Evolutionary conservation across 2,329 filamentous ascomycete genomes (phyloP), one percentile per base, ranked within the genome.

Genomic region (Colletotrichum sublineola): DNA sequence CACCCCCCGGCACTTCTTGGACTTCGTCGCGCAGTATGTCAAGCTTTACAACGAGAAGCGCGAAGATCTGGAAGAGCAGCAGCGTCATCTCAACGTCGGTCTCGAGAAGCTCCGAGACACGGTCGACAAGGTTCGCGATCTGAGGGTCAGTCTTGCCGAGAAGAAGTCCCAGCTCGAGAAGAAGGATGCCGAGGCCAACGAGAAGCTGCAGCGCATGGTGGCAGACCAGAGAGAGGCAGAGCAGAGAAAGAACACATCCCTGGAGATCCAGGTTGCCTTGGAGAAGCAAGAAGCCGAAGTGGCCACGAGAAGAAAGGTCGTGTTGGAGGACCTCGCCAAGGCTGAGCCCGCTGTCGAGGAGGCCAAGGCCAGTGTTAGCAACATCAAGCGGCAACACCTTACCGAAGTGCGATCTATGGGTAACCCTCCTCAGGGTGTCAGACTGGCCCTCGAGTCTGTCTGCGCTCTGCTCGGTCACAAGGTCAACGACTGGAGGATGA

Each of bases 331-430:
- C 84, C 86, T 99, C 71, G 96, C 94, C 40, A 92, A 91, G 79
- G 96, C 96, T 18, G 96, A 98, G 80, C 96, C 96, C 11, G 96
- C 96, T 61, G 96, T 99, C 67, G 85, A 93, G 74, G 95, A 97
- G 82, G 96, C 96, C 61, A 94, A 96, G 85, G 94, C 95, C 81
- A 98, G 95, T 83, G 97, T 99, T 82, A 96, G 94, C 85, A 98
- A 97, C 86, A 99, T 99, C 86, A 99, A 98, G 86, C 91, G 93
- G 80, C 95, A 97, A 81, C 96, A 99, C 82, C 88, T 99, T 75
- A 98, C 95, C 15, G 96, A 99, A 90, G 96, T 99, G 63, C 91
- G 96, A 80, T 97, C 96, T 75, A 98, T 99, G 96, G 91, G 92
- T 76, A 97, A 94, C 78, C 96, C 96, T 8, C 96, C 96, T 11